Conservation (phyloP, 2,329 filamentous ascomycete species). For the Chaetothyriales sp. region DNA sequence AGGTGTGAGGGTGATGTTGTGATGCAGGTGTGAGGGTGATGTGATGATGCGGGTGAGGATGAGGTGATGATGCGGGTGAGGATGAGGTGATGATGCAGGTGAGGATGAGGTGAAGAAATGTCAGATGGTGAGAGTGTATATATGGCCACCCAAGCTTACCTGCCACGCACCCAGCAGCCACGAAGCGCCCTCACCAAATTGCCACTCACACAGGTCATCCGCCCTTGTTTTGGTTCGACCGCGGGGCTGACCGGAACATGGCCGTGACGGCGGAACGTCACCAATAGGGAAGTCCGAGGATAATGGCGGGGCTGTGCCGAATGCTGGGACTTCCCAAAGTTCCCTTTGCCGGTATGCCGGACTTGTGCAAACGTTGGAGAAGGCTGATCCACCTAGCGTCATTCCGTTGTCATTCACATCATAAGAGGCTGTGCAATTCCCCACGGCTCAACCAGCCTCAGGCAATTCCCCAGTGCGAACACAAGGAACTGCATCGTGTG, state of each 20-base stretch:
- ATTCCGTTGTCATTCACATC: not conserved
- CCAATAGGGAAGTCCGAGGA: too few relatives aligned
- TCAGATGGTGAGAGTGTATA: not conserved
- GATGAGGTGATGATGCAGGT: not conserved
- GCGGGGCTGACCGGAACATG: not conserved
- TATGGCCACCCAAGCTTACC: not conserved
- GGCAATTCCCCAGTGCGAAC: too few relatives aligned
- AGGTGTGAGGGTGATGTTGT: too few relatives aligned
- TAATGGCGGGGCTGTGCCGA: not conserved
- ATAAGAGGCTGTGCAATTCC: too few relatives aligned
- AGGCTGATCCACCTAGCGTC: not conserved
- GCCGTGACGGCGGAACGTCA: not conserved
- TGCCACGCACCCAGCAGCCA: not conserved
- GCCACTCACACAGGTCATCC: not conserved
- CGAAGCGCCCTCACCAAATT: not conserved
- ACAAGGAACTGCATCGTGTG: too few relatives aligned
- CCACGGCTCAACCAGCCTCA: too few relatives aligned
- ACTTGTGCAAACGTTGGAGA: too few relatives aligned
- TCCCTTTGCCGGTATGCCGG: not conserved
- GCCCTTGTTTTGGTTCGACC: not conserved
- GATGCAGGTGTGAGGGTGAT: too few relatives aligned
- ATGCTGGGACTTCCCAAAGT: too few relatives aligned
- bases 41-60: not conserved
- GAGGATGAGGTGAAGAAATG: not conserved
- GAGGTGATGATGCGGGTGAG: too few relatives aligned